phyloP scores from a whole-genome alignment of 2,329 filamentous ascomycete species.

The Podosphaera xanthii region DNA sequence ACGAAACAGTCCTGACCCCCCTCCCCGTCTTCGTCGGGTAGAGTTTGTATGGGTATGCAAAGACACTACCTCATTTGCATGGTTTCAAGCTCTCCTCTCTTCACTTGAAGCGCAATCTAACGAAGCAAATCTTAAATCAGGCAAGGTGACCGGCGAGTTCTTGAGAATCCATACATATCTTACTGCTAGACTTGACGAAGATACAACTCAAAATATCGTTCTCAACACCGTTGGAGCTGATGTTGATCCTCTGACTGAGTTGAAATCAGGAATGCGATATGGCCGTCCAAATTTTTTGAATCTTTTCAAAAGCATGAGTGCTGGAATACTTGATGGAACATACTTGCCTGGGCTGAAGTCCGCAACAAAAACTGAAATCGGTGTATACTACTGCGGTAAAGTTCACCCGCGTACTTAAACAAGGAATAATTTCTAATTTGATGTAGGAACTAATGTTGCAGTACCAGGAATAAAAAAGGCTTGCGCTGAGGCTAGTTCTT shows the following conservation, averaged over 20 bases:
- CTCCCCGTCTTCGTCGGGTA: conserved; percentile 66
- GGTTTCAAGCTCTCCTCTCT: conserved; percentile 87
- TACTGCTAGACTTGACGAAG: conserved; percentile 75
- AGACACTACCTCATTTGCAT: conserved; percentile 88
- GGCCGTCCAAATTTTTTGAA: conserved; percentile 74
- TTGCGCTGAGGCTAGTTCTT: conserved; percentile 45
- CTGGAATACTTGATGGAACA: conserved; percentile 64
- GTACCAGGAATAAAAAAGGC: conserved; percentile 72
- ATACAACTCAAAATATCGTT: conserved; percentile 90
- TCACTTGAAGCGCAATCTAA: conserved; percentile 74
- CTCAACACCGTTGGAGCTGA: conserved; percentile 81
- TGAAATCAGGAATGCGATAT: conserved; percentile 79
- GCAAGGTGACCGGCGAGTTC: conserved; percentile 44
- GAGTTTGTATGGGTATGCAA: conserved; percentile 99
- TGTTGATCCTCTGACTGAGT: conserved; percentile 75
- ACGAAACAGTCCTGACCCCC: conserved; percentile 72
- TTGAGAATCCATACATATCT: conserved; percentile 95
- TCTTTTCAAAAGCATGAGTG: conserved; percentile 63
- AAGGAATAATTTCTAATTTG: conserved; percentile 3
- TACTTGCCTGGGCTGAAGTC: conserved; percentile 69
- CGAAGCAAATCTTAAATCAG: conserved; percentile 41
- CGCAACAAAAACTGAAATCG: conserved; percentile 59
- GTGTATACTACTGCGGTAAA: conserved; percentile 94
- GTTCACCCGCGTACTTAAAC: conserved; percentile 7
- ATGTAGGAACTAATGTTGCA: conserved; percentile 19